Evolutionary conservation across 2,329 filamentous ascomycete species (phyloP).

Genomic region (Thelonectria olida): DNA sequence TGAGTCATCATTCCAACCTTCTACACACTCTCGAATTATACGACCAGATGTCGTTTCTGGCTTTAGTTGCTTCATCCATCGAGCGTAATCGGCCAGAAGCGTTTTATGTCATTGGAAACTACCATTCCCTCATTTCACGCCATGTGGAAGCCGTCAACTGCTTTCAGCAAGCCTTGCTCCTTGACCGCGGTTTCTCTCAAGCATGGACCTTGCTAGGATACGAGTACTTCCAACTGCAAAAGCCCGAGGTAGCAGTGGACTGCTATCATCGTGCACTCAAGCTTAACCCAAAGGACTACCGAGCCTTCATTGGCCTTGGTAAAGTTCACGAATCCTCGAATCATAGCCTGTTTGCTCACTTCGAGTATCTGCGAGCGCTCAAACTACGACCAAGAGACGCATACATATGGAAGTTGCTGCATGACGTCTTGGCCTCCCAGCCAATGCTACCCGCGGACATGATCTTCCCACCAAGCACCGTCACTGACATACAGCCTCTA

Average conservation of each 20-base stretch:
- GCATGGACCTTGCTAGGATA: neutral
- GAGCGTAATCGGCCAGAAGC: slow-evolving; percentile 2
- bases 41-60: neutral
- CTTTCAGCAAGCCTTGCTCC: neutral
- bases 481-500: neutral
- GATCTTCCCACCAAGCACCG: neutral
- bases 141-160: neutral
- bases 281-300: neutral
- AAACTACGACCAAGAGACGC: neutral
- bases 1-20: neutral
- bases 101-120: slow-evolving; percentile 1
- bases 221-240: neutral
- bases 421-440: neutral
- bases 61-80: neutral
- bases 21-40: neutral
- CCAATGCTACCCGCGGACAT: neutral
- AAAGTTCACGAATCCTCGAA: neutral
- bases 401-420: neutral
- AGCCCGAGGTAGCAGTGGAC: neutral
- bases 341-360: neutral
- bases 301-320: neutral
- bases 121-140: neutral
- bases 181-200: neutral
- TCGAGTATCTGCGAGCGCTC: neutral
- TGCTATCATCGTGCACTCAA: neutral